Evolutionary conservation across 129 eudicot species (phyloP).

Genomic region (Glebionis coronaria): DNA sequence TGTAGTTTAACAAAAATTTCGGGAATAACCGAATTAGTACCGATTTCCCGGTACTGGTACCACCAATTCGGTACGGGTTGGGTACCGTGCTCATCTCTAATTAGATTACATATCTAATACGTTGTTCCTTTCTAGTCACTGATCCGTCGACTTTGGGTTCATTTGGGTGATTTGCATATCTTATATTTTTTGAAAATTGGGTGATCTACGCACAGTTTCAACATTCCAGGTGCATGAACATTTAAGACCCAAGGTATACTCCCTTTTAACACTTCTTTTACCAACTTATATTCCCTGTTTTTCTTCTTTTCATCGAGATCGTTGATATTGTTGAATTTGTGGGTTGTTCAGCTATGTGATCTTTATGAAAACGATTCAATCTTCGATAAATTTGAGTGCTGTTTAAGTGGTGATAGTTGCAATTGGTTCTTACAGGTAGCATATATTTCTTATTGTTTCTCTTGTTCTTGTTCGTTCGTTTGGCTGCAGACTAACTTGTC

Average conservation of each 20-base stretch:
- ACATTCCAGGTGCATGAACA: constrained; percentile 93
- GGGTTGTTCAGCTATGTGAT: constrained; percentile 73
- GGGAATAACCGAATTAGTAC: too few species aligned
- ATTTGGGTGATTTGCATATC: neutral
- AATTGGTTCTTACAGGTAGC: constrained; percentile 96
- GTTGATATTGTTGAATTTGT: constrained; percentile 12
- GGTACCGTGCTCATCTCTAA: too few species aligned
- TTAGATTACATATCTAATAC: neutral
- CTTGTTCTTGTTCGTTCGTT: neutral
- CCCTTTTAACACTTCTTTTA: neutral
- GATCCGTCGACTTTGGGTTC: neutral
- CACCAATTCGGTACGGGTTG: too few species aligned
- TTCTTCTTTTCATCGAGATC: neutral
- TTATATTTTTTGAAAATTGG: constrained; percentile 14
- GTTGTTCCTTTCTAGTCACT: too few species aligned
- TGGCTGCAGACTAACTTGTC: constrained; percentile 3
- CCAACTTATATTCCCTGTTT: neutral
- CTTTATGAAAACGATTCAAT: constrained; percentile 94
- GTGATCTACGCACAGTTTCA: constrained; percentile 60
- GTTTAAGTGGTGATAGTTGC: constrained; percentile 98
- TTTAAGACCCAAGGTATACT: constrained; percentile 84
- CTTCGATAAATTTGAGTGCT: constrained; percentile 95
- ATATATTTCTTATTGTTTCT: neutral
- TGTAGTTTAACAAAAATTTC: too few species aligned
- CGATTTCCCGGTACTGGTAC: too few species aligned